Evolutionary conservation across 2,329 filamentous ascomycete species (phyloP), one percentile per base, ranked within the genome.

Genomic region (Elsinoe necatrix): DNA sequence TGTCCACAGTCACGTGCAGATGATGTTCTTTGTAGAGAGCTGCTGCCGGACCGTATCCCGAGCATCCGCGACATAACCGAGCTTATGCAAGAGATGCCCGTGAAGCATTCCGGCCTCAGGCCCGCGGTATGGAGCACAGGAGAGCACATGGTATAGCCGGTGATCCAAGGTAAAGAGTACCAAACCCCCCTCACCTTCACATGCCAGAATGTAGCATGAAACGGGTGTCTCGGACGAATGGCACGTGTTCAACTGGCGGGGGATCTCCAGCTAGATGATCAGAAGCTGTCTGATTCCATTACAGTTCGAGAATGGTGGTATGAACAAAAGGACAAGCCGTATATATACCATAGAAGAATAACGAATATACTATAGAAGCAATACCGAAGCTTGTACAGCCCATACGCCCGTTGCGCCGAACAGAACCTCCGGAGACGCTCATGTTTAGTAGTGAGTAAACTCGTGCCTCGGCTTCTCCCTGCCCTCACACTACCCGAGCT

Each of bases 181-280:
- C 14, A 14, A 9, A 27, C 23, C 11, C 41, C 20, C 11, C 12
- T 7, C 18, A 25, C 45, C n/a, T 34, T 34, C 25, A 31, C 45
- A 50, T 50, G 45, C 25, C 27, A 16, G 1, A 31, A 23, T 29
- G n/a, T n/a, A 47, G 11, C 23, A 16, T 47, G 23, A 47, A 47
- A 47, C 43, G 20, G 14, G 9, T 50, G 45, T 50, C 27, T 34
- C 45, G 45, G 48, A 52, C 48, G 29, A 34, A 52, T 37, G 48
- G 48, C n/a, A 52, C 8, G 14, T 16, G 48, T 50, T 50, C 16
- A 7, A 27, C 16, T 47, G n/a, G 45, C 27, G 45, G 45, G 45
- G 29, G 45, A 50, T 50, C 45, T 50, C 45, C 45, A 50, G 45
- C 45, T 50, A 45, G 41, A n/a, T 25, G 29, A 35, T 39, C 48